Conservation (phyloP, 108 stramenopile genomes). For the Pseudonitzschia multiseries region DNA sequence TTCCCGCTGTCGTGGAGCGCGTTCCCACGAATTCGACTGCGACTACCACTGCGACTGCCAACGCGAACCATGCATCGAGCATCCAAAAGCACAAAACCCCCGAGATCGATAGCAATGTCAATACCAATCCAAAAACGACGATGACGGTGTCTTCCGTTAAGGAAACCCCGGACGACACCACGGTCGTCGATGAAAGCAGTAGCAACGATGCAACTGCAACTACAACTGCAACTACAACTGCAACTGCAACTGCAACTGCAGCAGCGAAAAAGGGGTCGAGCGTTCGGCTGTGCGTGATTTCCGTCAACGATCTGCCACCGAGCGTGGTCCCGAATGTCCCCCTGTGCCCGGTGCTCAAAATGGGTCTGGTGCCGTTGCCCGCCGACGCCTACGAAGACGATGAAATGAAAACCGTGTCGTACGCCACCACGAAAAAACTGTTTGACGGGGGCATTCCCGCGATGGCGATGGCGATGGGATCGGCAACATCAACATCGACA, state of each 20-base stretch:
- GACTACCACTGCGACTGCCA: no score
- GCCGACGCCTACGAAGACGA: slow-evolving; percentile 3
- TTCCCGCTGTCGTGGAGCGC: no score
- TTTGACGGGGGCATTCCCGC: slow-evolving; percentile 23
- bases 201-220: no score
- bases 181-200: no score
- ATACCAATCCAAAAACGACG: no score
- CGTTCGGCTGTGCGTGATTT: slow-evolving; percentile 61
- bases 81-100: no score
- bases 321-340: slow-evolving; percentile 65
- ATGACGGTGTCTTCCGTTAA: no score
- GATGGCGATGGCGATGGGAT: slow-evolving; percentile 22
- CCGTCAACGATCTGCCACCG: slow-evolving; percentile 70
- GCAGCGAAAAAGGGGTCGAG: slow-evolving; percentile 33
- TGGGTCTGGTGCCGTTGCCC: slow-evolving; percentile 51
- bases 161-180: no score
- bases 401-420: not conserved
- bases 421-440: slow-evolving; percentile 16
- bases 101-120: no score
- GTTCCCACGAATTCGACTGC: no score
- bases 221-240: not conserved
- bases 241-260: not conserved
- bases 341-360: slow-evolving; percentile 71
- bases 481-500: no score
- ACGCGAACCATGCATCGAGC: no score